A percentile compares a stretch with the other conserved stretches of the same genome.
Evolutionary conservation across 2,329 filamentous ascomycete species (phyloP).

Genomic region (Scedosporium dehoogii): DNA sequence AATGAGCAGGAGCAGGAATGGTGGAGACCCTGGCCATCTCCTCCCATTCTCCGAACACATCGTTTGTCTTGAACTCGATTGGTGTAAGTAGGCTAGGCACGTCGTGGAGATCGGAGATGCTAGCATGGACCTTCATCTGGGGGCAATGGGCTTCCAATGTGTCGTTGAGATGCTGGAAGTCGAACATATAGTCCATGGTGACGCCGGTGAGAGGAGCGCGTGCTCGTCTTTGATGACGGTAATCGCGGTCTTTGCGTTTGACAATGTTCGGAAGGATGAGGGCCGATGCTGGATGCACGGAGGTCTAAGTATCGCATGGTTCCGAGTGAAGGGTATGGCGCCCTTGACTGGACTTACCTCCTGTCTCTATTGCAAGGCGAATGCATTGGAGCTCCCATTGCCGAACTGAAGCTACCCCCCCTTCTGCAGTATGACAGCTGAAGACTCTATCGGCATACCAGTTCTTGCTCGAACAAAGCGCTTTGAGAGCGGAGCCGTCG

Average conservation of each 20-base stretch:
- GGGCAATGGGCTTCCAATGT: conserved; percentile 22
- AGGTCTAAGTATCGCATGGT: conserved; percentile 10
- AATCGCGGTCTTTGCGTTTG: conserved; percentile 20
- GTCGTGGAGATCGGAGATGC: conserved; percentile 23
- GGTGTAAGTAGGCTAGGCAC: conserved; percentile 18
- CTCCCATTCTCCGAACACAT: conserved; percentile 11
- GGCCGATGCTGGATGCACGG: conserved; percentile 18
- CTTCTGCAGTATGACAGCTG: conserved; percentile 30
- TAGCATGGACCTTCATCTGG: conserved; percentile 24
- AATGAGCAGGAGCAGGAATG: conserved; percentile 13
- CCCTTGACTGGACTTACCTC: conserved; percentile 22
- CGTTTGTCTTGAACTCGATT: conserved; percentile 14
- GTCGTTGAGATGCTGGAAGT: conserved; percentile 19
- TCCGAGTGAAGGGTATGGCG: not conserved
- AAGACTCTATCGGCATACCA: conserved; percentile 32
- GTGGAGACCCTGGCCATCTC: conserved; percentile 14
- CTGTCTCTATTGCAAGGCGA: conserved; percentile 35
- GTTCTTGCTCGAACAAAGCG: conserved; percentile 24
- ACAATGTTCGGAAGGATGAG: conserved; percentile 27
- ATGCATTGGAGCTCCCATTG: conserved; percentile 35
- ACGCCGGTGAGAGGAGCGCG: conserved; percentile 16
- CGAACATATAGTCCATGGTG: conserved; percentile 24
- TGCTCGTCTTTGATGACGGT: conserved; percentile 14
- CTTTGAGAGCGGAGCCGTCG: conserved; percentile 19
- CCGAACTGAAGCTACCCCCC: conserved; percentile 32